Evolutionary conservation across 345 rosid species (phyloP), one percentile per base, ranked within the genome.

Genomic region (Linum tenue): DNA sequence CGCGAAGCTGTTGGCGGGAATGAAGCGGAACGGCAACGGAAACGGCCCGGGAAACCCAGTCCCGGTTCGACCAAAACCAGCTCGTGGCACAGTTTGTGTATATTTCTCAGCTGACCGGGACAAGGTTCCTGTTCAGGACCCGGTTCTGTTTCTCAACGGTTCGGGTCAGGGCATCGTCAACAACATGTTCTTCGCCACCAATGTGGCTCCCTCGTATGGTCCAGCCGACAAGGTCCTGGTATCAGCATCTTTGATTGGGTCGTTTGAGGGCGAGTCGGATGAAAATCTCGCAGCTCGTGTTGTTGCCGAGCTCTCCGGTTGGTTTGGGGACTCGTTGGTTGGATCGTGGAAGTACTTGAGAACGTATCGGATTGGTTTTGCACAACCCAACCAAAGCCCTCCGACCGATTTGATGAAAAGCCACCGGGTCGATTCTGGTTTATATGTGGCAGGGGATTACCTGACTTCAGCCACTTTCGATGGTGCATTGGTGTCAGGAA

Each of bases 151-250:
- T 64, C 84, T 92, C 7, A 92, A 87, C 55, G 97, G 98, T 1
- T 79, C 98, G 38, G 86, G 83, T 0, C 12, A 81, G 62, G 97
- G 98, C 2, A 82, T 89, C 2, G 83, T 92, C 67, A 92, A 92
- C 61, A 92, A 92, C 82, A 92, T 89, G 97, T 86, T 89, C 68
- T 89, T 87, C 37, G 84, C 85, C 12, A 89, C 94, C 36, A 89
- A 92, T 57, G 98, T 92, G 63, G 94, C 91, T 41, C 78, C 78
- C 5, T 84, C 88, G 1, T 87, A 92, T 37, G 97, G 88, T 4
- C 90, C 94, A 5, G 72, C 81, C 0, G 85, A 72, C 12, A 89
- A 87, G 75, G 91, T 86, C 22, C 72, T 92, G 44, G 81, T 83
- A 15, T 92, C 97, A 0, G 94, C 86, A 38, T 86, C 97, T 1